Base-by-base conservation (phyloP, 345 rosid genomes). In the Zanthoxylum bungeanum region DNA sequence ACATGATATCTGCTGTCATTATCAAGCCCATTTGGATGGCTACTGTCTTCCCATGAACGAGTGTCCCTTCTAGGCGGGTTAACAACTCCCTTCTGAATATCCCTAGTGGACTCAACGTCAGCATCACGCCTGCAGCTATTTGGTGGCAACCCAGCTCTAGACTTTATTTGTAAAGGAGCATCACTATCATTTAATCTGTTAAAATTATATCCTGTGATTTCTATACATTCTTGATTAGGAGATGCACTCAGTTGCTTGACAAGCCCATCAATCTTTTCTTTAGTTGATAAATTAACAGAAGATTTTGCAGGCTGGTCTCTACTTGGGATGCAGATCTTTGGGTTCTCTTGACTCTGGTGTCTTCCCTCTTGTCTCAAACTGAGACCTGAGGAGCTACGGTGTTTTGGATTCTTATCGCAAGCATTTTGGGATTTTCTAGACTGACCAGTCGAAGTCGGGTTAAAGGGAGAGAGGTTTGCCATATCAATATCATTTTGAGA, bases 1-100 rank as follows among this genome's bases (percentile, higher is more conserved):
- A 68, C 79, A 57, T 22, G 64, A 53, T 67, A 63, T 44, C 78
- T 79, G 28, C 63, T 71, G 27, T 61, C 85, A 72, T 55, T 76
- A 50, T 73, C 80, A 75, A 76, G 73, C 59, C 80, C 83, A 62
- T 74, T 71, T 27, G 72, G 77, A 60, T 78, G 64, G 68, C 72
- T 69, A 68, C 53, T 69, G 70, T 76, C 78, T 60, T 79, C 80
- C 59, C 76, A 76, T 30, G 79, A 75, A 53, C 14, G 57, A 66
- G 78, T 65, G 64, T 78, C 73, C 30, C 47, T 64, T 73, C 55
- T 80, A 65, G 69, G 65, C 47, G 57, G 73, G 7, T 77, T 61
- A 65, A 72, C 68, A 52, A 55, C 71, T 66, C 72, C 82, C 70
- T 71, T 79, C 72, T 76, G 81, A 39, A 22, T 64, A 62, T 75